Base-by-base conservation (phyloP, 1,284 basidiomycete genomes). In the Vanrija sp. region DNA sequence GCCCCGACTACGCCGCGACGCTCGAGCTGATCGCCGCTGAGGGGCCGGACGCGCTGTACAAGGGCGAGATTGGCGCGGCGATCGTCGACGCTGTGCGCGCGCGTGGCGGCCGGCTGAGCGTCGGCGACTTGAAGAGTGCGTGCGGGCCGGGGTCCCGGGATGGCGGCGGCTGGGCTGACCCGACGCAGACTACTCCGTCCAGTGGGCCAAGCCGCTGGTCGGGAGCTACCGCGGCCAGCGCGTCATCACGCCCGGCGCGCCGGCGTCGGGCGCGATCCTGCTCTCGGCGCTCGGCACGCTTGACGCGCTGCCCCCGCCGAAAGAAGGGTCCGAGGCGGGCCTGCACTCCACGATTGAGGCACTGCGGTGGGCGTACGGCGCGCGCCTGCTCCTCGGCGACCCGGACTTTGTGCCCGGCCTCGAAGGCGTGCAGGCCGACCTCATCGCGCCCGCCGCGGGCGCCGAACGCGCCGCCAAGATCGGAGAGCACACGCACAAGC, bases 251-350 rank as follows among this genome's bases (percentile, higher is more conserved):
- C 44, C 63, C 1, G 71, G 72, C 0, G 73, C 74, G 9, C 74
- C 74, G 5, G 73, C 68, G 6, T 71, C 69, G 1, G 72, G 72
- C 1, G 66, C 67, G 0, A 64, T 71, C 18, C 66, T 65, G 51
- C 57, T 74, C 14, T 66, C 65, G 2, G 66, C 68, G 21, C 65
- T 74, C 55, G 63, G 62, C 4, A 70, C 67, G 23, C 52, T 74
- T 16, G 51, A 57, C 14, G 55, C 62, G 12, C 65, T 65, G 21
- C 48, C 58, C 12, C 46, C 58, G 3, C 34, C 54, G 4, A 68
- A 69, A 53, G 46, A 65, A 19, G 28, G 28, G 3, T 3, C 28
- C 28, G 28, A 28, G 28, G 28, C 28, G 28, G 28, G 10, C 28
- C 28, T 28, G 28, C 72, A 74, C 58, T 46, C 58, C 1, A 52